Percentiles rank a stretch among this genome's conserved stretches.
Conservation (phyloP, 75 land plant genomes). For the Cupressus sempervirens region DNA sequence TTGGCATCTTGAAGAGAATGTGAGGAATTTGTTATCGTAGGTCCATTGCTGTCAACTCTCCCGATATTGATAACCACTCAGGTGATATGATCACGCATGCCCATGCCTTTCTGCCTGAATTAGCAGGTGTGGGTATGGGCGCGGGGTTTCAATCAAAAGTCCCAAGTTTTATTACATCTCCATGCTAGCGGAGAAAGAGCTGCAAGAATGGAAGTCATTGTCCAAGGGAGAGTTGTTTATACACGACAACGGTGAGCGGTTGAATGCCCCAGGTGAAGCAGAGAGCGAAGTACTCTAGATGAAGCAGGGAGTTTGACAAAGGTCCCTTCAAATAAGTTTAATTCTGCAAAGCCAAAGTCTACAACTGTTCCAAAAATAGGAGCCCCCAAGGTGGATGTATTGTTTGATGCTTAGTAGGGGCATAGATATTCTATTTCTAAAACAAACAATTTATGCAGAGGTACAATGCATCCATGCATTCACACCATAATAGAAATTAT, state of each 20-base stretch:
- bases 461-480: background rate
- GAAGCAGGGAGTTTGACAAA: constrained; percentile 24
- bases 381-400: constrained; percentile 31
- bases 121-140: background rate
- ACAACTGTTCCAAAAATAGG: constrained; percentile 36
- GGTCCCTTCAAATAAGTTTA: constrained; percentile 24
- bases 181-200: background rate
- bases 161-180: background rate
- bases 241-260: background rate
- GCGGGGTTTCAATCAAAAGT: background rate
- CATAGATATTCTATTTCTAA: background rate
- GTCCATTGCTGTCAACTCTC: constrained; percentile 10
- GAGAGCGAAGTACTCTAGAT: constrained; percentile 10
- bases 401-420: constrained; percentile 2
- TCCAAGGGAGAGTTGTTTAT: background rate
- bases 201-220: constrained; percentile 3
- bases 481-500: background rate
- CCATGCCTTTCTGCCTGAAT: constrained; percentile 1
- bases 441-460: background rate
- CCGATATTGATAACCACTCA: background rate
- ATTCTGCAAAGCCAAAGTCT: constrained; percentile 29
- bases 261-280: constrained; percentile 6
- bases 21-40: constrained; percentile 13
- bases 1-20: constrained; percentile 4
- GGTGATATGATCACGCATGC: background rate